phyloP scores from a whole-genome alignment of 164 flowering plant species.

The Macadamia integrifolia region DNA sequence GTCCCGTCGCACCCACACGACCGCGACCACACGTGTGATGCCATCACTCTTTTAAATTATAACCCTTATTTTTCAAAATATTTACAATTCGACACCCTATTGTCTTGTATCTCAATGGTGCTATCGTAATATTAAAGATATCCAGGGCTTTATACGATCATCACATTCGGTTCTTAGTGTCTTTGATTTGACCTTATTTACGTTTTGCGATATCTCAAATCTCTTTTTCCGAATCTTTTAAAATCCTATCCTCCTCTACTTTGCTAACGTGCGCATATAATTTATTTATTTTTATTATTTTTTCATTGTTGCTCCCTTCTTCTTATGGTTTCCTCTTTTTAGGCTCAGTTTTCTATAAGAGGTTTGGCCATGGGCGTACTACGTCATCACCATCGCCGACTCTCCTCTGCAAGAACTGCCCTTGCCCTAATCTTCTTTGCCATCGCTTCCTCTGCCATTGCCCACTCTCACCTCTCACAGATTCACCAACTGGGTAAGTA shows the following conservation, averaged over 20 bases:
- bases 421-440: slow-evolving; percentile 33
- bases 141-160: background rate
- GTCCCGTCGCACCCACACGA: slow-evolving; percentile 9
- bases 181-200: slow-evolving; percentile 31
- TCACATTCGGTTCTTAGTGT: background rate
- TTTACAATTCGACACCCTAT: background rate
- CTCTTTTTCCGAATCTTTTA: no score
- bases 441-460: slow-evolving; percentile 17
- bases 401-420: slow-evolving; percentile 7
- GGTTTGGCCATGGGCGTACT: slow-evolving; percentile 31
- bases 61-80: slow-evolving; percentile 6
- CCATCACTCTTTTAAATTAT: background rate
- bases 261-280: slow-evolving; percentile 18
- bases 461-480: slow-evolving; percentile 5
- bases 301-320: no score
- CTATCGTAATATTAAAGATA: background rate
- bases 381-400: slow-evolving; percentile 21
- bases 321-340: no score
- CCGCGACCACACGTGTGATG: slow-evolving; percentile 23
- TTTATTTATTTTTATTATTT: background rate
- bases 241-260: background rate
- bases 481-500: slow-evolving; percentile 28
- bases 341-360: no score
- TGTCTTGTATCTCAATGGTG: slow-evolving; percentile 1
- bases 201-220: background rate